These are phyloP conservation scores for Dothideomycetes sp. DNA, from an alignment of 2,329 filamentous ascomycete species.

Conservation along the genomic window DNA sequence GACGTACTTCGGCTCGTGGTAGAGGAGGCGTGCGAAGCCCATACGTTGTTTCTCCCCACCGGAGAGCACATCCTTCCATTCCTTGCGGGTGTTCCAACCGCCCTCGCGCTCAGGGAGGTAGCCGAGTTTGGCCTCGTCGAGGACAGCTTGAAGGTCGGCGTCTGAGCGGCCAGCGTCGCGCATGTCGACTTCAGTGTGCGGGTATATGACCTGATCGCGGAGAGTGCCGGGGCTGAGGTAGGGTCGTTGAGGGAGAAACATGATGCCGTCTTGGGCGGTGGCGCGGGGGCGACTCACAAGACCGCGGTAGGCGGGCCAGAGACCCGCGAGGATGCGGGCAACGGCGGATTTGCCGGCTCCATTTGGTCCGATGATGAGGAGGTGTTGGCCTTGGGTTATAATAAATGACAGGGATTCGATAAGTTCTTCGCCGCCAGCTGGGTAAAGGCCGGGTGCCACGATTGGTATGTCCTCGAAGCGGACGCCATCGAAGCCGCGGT, in stretches of 20 bases:
- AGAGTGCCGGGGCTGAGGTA: conserved; percentile 88
- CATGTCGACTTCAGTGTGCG: conserved; percentile 92
- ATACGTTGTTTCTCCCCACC: conserved; percentile 96
- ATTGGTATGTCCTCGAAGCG: conserved; percentile 87
- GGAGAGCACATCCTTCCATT: conserved; percentile 97
- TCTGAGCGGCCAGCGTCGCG: conserved; percentile 67
- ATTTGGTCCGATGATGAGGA: conserved; percentile 89
- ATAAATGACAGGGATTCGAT: conserved; percentile 82
- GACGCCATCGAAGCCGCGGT: conserved; percentile 91
- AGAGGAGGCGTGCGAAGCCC: conserved; percentile 78
- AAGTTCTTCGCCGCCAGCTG: conserved; percentile 82
- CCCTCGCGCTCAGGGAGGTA: conserved; percentile 89
- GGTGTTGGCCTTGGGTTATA: conserved; percentile 80
- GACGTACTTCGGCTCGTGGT: conserved; percentile 89
- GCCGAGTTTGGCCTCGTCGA: conserved; percentile 75
- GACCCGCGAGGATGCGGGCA: conserved; percentile 72
- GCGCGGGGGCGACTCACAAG: conserved; percentile 77
- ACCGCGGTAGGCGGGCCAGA: conserved; percentile 94
- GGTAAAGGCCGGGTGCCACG: conserved; percentile 79
- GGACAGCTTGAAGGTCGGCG: conserved; percentile 61
- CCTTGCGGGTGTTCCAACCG: conserved; percentile 91
- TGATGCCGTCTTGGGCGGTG: conserved; percentile 68
- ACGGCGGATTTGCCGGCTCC: conserved; percentile 91
- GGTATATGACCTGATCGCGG: conserved; percentile 95
- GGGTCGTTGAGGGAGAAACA: conserved; percentile 92